Evolutionary conservation across 1,284 basidiomycete species (phyloP).

Genomic region (Heterobasidion irregulare): DNA sequence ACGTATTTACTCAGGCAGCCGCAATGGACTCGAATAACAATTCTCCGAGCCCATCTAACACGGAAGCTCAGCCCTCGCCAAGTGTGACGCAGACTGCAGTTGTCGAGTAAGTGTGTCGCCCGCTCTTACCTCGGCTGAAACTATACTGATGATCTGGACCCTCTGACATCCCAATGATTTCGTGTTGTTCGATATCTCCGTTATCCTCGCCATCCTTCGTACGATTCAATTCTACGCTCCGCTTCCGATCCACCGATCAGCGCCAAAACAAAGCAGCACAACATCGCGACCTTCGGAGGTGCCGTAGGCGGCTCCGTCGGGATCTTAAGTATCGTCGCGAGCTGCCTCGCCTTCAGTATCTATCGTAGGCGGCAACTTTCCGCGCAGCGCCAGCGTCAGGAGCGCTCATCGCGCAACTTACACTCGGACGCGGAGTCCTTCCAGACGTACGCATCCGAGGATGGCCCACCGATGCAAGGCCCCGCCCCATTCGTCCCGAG

Average conservation of each 20-base stretch:
- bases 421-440: conserved; percentile 20
- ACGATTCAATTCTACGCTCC: neutral
- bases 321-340: conserved; percentile 34
- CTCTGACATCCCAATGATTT: neutral
- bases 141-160: neutral
- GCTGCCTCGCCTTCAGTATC: conserved; percentile 41
- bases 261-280: conserved; percentile 19
- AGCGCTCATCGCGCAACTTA: conserved; percentile 17
- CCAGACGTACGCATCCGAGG: conserved; percentile 30
- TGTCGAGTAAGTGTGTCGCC: neutral
- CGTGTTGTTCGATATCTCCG: neutral
- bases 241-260: conserved; percentile 1
- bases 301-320: conserved; percentile 45
- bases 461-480: conserved; percentile 33
- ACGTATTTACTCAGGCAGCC: conserved; percentile 30
- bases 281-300: conserved; percentile 42
- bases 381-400: conserved; percentile 30
- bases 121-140: conserved; percentile 6
- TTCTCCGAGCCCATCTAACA: neutral
- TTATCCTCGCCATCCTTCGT: conserved; percentile 1
- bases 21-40: conserved; percentile 1
- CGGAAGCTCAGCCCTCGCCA: conserved; percentile 7
- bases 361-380: conserved; percentile 36
- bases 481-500: conserved; percentile 42
- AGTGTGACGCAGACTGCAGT: conserved; percentile 10